A percentile compares a stretch with the other conserved stretches of the same genome.
These are phyloP conservation scores for Hypoxylon sp. DNA, from an alignment of 2,329 filamentous ascomycete genomes.

Conservation along the genomic window DNA sequence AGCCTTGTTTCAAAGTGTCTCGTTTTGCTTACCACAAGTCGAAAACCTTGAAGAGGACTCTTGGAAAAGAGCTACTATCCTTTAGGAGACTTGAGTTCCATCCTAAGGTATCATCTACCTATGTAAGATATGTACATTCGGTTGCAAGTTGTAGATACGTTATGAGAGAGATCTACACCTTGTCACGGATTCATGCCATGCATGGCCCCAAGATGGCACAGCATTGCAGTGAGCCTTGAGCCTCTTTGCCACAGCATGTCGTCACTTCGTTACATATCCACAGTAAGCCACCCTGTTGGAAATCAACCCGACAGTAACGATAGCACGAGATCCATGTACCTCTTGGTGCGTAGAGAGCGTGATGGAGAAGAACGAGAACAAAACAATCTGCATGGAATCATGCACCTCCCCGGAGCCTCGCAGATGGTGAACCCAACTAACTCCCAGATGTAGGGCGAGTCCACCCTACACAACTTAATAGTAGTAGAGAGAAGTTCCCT, in stretches of 20 bases:
- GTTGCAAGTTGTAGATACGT: too few species aligned
- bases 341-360: conserved; percentile 23
- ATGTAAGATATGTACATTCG: too few species aligned
- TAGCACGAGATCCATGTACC: conserved; percentile 44
- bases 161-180: conserved; percentile 4
- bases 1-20: conserved; percentile 24
- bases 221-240: conserved; percentile 45
- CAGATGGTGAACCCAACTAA: conserved; percentile 32
- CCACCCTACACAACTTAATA: too few species aligned
- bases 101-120: too few species aligned
- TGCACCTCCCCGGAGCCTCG: conserved; percentile 42
- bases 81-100: too few species aligned
- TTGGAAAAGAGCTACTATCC: too few species aligned
- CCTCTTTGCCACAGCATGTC: conserved; percentile 44
- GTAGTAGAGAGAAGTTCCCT: conserved; percentile 29
- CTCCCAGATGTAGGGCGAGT: conserved; percentile 17
- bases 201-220: conserved; percentile 45
- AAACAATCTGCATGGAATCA: conserved; percentile 43
- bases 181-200: conserved; percentile 41
- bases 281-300: conserved; percentile 36
- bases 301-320: conserved; percentile 42
- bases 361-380: conserved; percentile 26
- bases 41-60: conserved; percentile 10
- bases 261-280: conserved; percentile 43
- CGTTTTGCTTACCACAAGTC: conserved; percentile 7